phyloP scores from a whole-genome alignment of 768 basidiomycete species.

The Chalciporus sphaerocephalus region DNA sequence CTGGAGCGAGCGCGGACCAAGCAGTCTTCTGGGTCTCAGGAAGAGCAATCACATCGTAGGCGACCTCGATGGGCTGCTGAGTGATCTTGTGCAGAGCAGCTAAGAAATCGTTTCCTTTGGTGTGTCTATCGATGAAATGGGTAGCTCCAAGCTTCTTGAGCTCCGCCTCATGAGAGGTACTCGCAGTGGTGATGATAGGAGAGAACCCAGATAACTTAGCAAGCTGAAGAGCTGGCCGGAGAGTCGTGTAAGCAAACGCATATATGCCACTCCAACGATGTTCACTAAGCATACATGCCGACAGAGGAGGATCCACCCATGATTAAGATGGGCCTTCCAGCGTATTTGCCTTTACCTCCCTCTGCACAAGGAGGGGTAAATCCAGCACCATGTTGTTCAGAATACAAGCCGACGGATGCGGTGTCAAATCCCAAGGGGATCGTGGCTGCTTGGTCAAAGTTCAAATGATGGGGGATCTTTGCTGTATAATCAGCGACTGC shows the following conservation, averaged over 20 bases:
- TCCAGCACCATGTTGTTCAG: conserved; percentile 33
- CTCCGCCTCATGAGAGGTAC: conserved; percentile 23
- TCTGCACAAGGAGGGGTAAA: conserved; percentile 36
- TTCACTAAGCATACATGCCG: conserved; percentile 41
- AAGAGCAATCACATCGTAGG: conserved; percentile 31
- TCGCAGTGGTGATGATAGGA: conserved; percentile 40
- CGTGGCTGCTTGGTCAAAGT: conserved; percentile 43
- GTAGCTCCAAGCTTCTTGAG: conserved; percentile 40
- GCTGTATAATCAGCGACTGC: conserved; percentile 31
- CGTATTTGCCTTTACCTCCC: conserved; percentile 34
- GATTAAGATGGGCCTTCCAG: conserved; percentile 41
- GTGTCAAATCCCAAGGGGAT: conserved; percentile 47
- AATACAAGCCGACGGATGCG: conserved; percentile 46
- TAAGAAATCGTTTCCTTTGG: conserved; percentile 10
- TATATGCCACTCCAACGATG: background rate
- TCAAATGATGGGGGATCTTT: conserved; percentile 43
- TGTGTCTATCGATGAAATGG: conserved; percentile 34
- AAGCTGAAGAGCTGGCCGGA: conserved; percentile 35
- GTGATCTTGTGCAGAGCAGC: conserved; percentile 26
- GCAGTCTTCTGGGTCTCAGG: conserved; percentile 34
- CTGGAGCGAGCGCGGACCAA: conserved; percentile 30
- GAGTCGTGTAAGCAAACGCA: conserved; percentile 1
- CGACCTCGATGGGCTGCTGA: conserved; percentile 15
- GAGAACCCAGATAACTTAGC: conserved; percentile 38
- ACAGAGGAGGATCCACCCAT: conserved; percentile 48